These are phyloP conservation scores for Penicillium sp. DNA, from an alignment of 2,329 filamentous ascomycete species.

Conservation along the genomic window DNA sequence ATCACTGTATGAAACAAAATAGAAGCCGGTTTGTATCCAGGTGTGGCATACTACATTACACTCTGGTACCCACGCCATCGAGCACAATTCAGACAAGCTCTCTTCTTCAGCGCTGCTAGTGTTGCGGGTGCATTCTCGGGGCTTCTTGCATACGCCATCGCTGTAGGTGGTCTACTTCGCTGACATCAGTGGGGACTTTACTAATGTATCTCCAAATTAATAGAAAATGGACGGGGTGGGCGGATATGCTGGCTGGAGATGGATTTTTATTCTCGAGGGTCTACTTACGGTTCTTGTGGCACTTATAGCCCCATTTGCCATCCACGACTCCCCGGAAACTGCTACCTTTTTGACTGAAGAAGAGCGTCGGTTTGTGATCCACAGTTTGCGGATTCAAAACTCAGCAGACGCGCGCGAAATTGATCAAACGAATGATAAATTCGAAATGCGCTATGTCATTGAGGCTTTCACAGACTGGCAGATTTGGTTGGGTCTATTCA, in stretches of 20 bases:
- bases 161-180: conserved; percentile 35
- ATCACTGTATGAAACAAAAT: not conserved
- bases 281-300: conserved; percentile 47
- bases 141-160: conserved; percentile 52
- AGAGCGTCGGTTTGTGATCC: conserved; percentile 41
- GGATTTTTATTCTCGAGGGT: conserved; percentile 53
- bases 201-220: not conserved
- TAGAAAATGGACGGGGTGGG: conserved; percentile 51
- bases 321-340: conserved; percentile 47
- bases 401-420: conserved; percentile 27
- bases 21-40: conserved; percentile 46
- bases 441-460: conserved; percentile 40
- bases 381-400: conserved; percentile 38
- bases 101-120: conserved; percentile 49
- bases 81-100: conserved; percentile 44
- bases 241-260: conserved; percentile 49
- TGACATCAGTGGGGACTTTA: conserved; percentile 11
- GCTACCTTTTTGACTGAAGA: conserved; percentile 43
- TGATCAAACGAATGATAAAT: conserved; percentile 31
- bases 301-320: conserved; percentile 43
- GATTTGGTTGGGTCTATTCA: conserved; percentile 39
- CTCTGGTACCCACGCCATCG: conserved; percentile 48
- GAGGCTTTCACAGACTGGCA: conserved; percentile 45
- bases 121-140: conserved; percentile 55
- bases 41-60: conserved; percentile 46